Conservation (phyloP, 2,329 filamentous ascomycete species). For the Pseudogymnoascus sp. region DNA sequence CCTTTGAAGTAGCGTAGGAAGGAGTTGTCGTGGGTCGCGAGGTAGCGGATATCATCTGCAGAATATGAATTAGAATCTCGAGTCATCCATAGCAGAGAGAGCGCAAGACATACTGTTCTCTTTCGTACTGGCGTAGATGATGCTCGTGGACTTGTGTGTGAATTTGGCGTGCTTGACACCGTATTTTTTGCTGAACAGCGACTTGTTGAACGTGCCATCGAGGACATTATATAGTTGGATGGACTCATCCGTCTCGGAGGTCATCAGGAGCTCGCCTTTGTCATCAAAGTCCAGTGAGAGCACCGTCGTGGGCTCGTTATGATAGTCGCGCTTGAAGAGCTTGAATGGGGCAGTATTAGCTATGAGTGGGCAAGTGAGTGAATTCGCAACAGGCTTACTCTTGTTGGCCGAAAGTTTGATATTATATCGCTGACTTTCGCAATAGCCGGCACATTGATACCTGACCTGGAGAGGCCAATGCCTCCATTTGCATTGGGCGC, state of each 20-base stretch:
- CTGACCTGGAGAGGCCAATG: slow-evolving; percentile 19
- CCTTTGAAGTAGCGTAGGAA: slow-evolving; percentile 96
- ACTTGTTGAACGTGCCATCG: slow-evolving; percentile 84
- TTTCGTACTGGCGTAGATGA: slow-evolving; percentile 94
- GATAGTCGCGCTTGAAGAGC: slow-evolving; percentile 42
- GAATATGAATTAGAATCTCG: background rate
- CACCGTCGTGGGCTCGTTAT: slow-evolving; percentile 49
- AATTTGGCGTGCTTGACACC: slow-evolving; percentile 91
- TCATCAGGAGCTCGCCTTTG: slow-evolving; percentile 84
- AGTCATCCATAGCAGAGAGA: background rate
- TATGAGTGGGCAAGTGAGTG: slow-evolving; percentile 14
- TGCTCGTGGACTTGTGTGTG: slow-evolving; percentile 82
- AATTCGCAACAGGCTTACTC: slow-evolving; percentile 45
- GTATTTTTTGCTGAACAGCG: slow-evolving; percentile 91
- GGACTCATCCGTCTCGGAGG: slow-evolving; percentile 87
- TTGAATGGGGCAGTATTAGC: slow-evolving; percentile 24
- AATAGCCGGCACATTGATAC: slow-evolving; percentile 29
- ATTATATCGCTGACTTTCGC: slow-evolving; percentile 74
- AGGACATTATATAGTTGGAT: slow-evolving; percentile 93
- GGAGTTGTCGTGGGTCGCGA: slow-evolving; percentile 88
- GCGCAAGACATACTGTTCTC: slow-evolving; percentile 61
- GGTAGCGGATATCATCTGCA: slow-evolving; percentile 73
- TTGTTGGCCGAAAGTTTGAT: slow-evolving; percentile 68
- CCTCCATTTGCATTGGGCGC: slow-evolving; percentile 13
- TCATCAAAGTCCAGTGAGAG: slow-evolving; percentile 96